Evolutionary conservation across 75 land plant genomes (phyloP), one percentile per base, ranked within the genome.

Genomic region (Sequoia sempervirens): DNA sequence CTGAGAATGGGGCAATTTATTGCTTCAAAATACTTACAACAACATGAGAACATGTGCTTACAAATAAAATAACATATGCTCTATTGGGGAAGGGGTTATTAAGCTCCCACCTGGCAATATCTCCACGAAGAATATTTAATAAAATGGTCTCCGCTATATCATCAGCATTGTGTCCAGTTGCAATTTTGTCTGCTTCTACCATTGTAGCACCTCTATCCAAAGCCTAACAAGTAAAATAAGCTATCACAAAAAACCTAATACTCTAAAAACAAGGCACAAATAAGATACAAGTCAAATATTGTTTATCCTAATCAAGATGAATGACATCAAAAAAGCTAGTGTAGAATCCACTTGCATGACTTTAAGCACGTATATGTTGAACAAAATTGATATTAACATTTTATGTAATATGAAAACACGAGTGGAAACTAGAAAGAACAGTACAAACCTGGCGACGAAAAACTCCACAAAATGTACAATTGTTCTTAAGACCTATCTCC

Each of bases 391-490:
- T 32, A 32, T n/a, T n/a, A 43, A 78, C 23, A 45, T 43, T 26
- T 78, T 40, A 40, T 40, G 41, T 75, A 75, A 75, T 75, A 5
- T 75, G 26, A 75, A 75, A 75, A 37, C 23, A 37, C 15, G 26
- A 78, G 4, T 45, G 4, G 5, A 26, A 45, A 52, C 46, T 45
- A 45, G 10, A 78, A 28, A 78, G 52, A 78, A 78, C 13, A 80
- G 17, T 30, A 83, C 68, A 64, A 84, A 98, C 99, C 97, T 98
- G 99, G 6, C 99, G 95, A 14, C 96, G 91, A 46, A 98, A 96
- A 58, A 98, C 99, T 81, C 99, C 99, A 91, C 99, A 96, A 88
- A 98, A 98, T 26, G 99, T 98, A 86, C 99, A 98, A 73, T 98
- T 98, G 83, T 96, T 98, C 88, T 96, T 98, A 75, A 91, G 86